Evolutionary conservation across 2,329 filamentous ascomycete genomes (phyloP).

Genomic region (Corynespora cassiicola): DNA sequence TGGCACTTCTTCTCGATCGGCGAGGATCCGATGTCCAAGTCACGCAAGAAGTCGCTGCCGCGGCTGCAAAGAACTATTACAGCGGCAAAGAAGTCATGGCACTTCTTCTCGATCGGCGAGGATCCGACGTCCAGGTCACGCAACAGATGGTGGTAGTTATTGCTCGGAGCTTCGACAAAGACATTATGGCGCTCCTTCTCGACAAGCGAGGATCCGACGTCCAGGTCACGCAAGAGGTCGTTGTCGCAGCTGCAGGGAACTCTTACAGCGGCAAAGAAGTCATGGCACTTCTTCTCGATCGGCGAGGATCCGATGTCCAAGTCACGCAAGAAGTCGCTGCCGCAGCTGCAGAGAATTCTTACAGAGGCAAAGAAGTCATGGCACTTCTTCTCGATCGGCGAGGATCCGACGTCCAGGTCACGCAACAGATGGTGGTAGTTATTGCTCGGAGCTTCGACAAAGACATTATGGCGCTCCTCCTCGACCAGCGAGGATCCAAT

Average conservation of each 20-base stretch:
- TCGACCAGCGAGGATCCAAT: too few species aligned
- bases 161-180: conserved; percentile 7
- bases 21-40: conserved; percentile 5
- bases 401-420: conserved; percentile 5
- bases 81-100: conserved; percentile 11
- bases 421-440: conserved; percentile 2
- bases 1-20: conserved; percentile 12
- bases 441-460: conserved; percentile 1
- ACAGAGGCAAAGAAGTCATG: conserved; percentile 11
- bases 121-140: conserved; percentile 8
- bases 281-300: conserved; percentile 15
- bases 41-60: conserved; percentile 10
- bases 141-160: conserved; percentile 8
- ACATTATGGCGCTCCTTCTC: conserved; percentile 12
- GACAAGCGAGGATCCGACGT: conserved; percentile 4
- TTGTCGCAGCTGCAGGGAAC: conserved; percentile 2
- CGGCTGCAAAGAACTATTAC: conserved; percentile 5
- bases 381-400: conserved; percentile 8
- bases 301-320: conserved; percentile 8
- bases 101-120: conserved; percentile 14
- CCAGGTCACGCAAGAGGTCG: conserved; percentile 6
- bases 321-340: conserved; percentile 11
- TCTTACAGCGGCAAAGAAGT: conserved; percentile 6
- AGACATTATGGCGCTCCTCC: too few species aligned
- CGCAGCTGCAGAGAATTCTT: conserved; percentile 8